Evolutionary conservation across 1,139 yeast species (phyloP), one percentile per base, ranked within the genome.

Genomic region (Blastobotrys aristatus): DNA sequence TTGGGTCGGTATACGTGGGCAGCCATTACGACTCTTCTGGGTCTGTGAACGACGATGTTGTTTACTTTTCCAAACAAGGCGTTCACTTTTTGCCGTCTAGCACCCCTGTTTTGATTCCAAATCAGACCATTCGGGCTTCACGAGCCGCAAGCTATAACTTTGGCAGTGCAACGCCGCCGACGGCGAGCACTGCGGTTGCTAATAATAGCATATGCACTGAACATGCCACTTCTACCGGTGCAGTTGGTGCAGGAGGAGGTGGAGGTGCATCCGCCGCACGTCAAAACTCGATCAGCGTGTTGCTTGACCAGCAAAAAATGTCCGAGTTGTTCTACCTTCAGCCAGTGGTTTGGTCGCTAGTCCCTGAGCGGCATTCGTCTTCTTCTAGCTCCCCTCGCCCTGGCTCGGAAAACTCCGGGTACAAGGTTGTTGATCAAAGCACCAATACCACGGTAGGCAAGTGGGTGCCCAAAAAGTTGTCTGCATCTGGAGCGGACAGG

Each of bases 331-430:
- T 39, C 43, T 26, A 21, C 20, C 22, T 21, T 17, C 54, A 51
- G 47, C 54, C 53, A 7, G 52, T 52, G n/a, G 43, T 48, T 8
- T 52, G 53, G 53, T 16, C 38, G 5, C 40, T 52, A 20, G 45
- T 51, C 4, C 43, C 40, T 1, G 31, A 35, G n/a, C n/a, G n/a
- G n/a, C n/a, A n/a, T n/a, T n/a, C n/a, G n/a, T n/a, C n/a, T n/a
- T n/a, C n/a, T n/a, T n/a, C n/a, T n/a, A n/a, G n/a, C n/a, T n/a
- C n/a, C n/a, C n/a, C n/a, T n/a, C n/a, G n/a, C n/a, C n/a, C n/a
- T n/a, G n/a, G n/a, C n/a, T n/a, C n/a, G n/a, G 48, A 48, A 11
- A 40, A 33, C 2, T 5, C n/a, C 8, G 42, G 46, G 10, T 40
- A 48, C 16, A 27, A 40, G 32, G 43, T 53, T n/a, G 41, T 52